A percentile compares a stretch with the other conserved stretches of the same genome.
phyloP scores from a whole-genome alignment of 495 filamentous ascomycete genomes.

The Rhypophila decipiens region DNA sequence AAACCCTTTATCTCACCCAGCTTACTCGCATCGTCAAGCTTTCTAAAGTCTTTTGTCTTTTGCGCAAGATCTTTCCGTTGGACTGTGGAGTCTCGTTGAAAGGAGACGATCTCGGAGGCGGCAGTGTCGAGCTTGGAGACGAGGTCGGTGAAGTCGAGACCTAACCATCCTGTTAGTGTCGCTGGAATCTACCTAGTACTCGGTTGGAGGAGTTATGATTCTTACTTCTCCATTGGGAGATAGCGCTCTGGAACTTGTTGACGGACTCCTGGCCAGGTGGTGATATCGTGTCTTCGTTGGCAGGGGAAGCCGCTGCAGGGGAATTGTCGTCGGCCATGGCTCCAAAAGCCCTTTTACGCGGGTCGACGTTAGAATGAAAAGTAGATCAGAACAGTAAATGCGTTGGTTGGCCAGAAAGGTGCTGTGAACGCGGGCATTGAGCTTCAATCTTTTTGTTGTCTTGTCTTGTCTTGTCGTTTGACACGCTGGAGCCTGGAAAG shows the following conservation, averaged over 20 bases:
- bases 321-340: constrained; percentile 24
- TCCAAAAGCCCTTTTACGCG: no score
- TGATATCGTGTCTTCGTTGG: constrained; percentile 6
- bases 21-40: constrained; percentile 87
- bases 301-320: constrained; percentile 14
- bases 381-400: no score
- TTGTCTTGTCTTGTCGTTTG: background rate
- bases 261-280: constrained; percentile 43
- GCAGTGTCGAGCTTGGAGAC: constrained; percentile 84
- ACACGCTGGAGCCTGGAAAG: background rate
- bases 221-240: constrained; percentile 93
- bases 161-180: constrained; percentile 38
- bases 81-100: constrained; percentile 85
- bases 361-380: no score
- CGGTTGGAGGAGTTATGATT: no score
- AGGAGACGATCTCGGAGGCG: constrained; percentile 85
- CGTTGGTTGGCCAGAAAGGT: no score
- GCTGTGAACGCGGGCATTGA: no score
- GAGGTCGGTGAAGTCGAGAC: constrained; percentile 80
- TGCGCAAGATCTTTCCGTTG: constrained; percentile 95
- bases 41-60: constrained; percentile 97
- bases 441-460: no score
- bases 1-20: constrained; percentile 81
- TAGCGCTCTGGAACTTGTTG: constrained; percentile 92
- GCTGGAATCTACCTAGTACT: no score